A percentile compares a stretch with the other conserved stretches of the same genome.
phyloP scores from a whole-genome alignment of 2,329 filamentous ascomycete genomes.

The Trichoderma pleuroti region DNA sequence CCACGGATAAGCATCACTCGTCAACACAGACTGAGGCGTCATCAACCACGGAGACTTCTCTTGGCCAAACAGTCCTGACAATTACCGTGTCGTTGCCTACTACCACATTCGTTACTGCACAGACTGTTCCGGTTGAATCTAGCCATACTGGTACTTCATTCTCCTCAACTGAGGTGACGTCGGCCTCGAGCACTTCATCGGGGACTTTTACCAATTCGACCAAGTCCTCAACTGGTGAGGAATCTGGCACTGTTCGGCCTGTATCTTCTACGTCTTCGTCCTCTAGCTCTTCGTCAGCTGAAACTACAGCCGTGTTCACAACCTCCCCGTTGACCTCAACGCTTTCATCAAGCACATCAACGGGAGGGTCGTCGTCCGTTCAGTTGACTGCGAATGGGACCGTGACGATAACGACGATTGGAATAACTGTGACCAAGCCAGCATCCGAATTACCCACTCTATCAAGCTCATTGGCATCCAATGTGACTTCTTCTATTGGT shows the following conservation, averaged over 20 bases:
- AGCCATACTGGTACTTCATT: constrained; percentile 4
- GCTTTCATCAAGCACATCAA: background rate
- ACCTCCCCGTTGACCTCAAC: background rate
- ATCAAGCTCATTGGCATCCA: background rate
- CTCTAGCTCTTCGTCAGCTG: background rate
- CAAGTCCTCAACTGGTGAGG: background rate
- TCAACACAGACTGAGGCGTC: background rate
- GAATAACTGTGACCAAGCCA: background rate
- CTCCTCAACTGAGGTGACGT: background rate
- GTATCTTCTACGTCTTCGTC: background rate
- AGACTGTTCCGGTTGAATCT: background rate
- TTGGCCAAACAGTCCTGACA: background rate
- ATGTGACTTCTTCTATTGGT: background rate
- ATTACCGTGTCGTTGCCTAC: constrained; percentile 5
- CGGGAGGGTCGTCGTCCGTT: background rate
- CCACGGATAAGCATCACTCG: background rate
- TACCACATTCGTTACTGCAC: constrained; percentile 6
- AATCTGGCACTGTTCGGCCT: constrained; percentile 5
- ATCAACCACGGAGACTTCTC: background rate
- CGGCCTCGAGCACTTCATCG: background rate
- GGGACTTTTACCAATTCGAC: background rate
- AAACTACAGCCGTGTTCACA: background rate
- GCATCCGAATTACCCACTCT: background rate
- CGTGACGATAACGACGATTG: background rate
- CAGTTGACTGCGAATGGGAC: background rate